These are phyloP conservation scores for Avicennia marina DNA, from an alignment of 257 asterid genomes.

Conservation along the genomic window DNA sequence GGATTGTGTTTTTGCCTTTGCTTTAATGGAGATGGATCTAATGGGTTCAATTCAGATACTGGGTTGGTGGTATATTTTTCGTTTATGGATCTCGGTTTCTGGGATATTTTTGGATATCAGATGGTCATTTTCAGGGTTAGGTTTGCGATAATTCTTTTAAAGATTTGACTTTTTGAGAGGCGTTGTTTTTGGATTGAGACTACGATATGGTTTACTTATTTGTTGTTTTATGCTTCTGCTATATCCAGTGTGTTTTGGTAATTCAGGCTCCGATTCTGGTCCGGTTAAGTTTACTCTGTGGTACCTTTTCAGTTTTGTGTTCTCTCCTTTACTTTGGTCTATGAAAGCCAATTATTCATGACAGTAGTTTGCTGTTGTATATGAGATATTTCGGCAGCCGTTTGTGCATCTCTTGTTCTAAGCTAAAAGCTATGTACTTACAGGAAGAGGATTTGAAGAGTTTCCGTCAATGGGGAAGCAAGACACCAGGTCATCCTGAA, in stretches of 20 bases:
- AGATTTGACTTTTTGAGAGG: not conserved
- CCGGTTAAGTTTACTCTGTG: not conserved
- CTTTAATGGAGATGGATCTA: conserved; percentile 12
- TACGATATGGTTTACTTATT: not conserved
- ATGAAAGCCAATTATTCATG: too few relatives aligned
- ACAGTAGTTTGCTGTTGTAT: too few relatives aligned
- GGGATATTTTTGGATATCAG: not conserved
- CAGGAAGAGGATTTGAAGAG: conserved; percentile 81
- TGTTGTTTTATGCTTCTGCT: not conserved
- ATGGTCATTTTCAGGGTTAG: not conserved
- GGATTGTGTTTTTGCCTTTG: too few relatives aligned
- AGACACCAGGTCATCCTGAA: conserved; percentile 89
- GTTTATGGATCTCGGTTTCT: conserved; percentile 18
- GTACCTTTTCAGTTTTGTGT: too few relatives aligned
- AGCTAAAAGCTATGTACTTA: conserved; percentile 18
- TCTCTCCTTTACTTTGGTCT: too few relatives aligned
- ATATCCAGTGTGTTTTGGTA: not conserved
- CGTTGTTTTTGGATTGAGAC: not conserved
- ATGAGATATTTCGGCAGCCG: too few relatives aligned
- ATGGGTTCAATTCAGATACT: not conserved
- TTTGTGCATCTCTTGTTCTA: too few relatives aligned
- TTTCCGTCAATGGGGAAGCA: conserved; percentile 89
- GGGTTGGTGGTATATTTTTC: not conserved
- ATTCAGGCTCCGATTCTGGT: not conserved
- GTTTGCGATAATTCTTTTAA: not conserved